Evolutionary conservation across 2,329 filamentous ascomycete genomes (phyloP).

Genomic region (Penicillium polonicum): DNA sequence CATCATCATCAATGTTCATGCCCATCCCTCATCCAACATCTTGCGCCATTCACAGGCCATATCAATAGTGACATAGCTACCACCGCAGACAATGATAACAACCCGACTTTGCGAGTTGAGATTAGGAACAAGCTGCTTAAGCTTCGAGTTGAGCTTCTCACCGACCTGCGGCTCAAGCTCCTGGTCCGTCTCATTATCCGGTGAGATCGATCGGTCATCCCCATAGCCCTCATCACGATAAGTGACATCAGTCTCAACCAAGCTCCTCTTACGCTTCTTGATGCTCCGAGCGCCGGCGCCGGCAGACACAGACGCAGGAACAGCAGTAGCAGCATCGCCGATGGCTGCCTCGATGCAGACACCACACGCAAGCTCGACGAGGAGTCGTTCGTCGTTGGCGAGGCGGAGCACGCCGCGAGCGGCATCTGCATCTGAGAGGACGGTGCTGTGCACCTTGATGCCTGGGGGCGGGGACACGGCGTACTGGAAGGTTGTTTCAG

Average conservation of each 20-base stretch:
- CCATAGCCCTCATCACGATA: slow-evolving; percentile 37
- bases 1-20: slow-evolving; percentile 15
- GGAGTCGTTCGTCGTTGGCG: slow-evolving; percentile 74
- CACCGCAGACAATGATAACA: slow-evolving; percentile 83
- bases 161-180: slow-evolving; percentile 22
- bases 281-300: slow-evolving; percentile 13
- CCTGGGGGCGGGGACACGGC: slow-evolving; percentile 48
- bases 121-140: slow-evolving; percentile 63
- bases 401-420: slow-evolving; percentile 73
- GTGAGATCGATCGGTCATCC: slow-evolving; percentile 34
- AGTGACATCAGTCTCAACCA: slow-evolving; percentile 4
- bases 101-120: slow-evolving; percentile 68
- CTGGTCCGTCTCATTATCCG: slow-evolving; percentile 27
- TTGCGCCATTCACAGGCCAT: slow-evolving; percentile 60
- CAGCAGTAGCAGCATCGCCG: slow-evolving; percentile 30
- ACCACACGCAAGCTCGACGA: slow-evolving; percentile 84
- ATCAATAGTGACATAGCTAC: slow-evolving; percentile 63
- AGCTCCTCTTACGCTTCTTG: slow-evolving; percentile 34
- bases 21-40: slow-evolving; percentile 43
- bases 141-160: slow-evolving; percentile 35
- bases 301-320: slow-evolving; percentile 6
- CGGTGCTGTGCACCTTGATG: slow-evolving; percentile 57
- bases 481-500: slow-evolving; percentile 66
- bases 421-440: slow-evolving; percentile 74
- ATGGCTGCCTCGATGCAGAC: slow-evolving; percentile 63